Evolutionary conservation across 108 stramenopile species (phyloP).

Genomic region (Cyclotella choctawhatcheeana): DNA sequence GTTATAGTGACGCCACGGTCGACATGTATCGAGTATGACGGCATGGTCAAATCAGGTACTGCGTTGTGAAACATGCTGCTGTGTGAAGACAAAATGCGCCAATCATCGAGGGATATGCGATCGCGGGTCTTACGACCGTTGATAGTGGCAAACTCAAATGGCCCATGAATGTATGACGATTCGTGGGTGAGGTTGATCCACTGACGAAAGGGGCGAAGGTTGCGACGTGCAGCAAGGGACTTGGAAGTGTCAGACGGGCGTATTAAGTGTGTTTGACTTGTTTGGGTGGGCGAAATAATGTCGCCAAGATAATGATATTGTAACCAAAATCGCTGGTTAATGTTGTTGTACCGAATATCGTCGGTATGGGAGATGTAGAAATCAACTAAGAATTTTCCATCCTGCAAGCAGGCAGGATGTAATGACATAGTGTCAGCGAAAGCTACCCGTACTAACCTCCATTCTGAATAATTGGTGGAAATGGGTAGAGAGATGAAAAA

Average conservation of each 20-base stretch:
- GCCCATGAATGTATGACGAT: background rate
- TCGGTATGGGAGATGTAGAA: background rate
- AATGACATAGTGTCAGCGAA: background rate
- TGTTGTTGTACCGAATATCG: background rate
- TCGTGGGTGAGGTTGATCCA: background rate
- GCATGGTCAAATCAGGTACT: background rate
- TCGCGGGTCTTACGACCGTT: conserved; percentile 4
- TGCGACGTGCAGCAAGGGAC: background rate
- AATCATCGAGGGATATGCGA: conserved; percentile 1
- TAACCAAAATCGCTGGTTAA: conserved; percentile 4
- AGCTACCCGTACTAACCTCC: background rate
- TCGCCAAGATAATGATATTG: background rate
- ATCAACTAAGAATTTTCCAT: background rate
- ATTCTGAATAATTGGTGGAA: background rate
- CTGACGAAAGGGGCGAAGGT: background rate
- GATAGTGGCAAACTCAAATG: conserved; percentile 4
- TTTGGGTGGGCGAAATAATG: background rate
- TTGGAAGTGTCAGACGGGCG: background rate
- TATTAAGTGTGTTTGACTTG: background rate
- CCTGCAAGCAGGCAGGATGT: conserved; percentile 2
- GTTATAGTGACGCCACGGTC: background rate
- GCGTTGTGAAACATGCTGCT: no score
- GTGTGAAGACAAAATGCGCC: background rate
- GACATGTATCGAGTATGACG: conserved; percentile 1
- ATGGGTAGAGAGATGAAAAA: background rate